Evolutionary conservation across 2,329 filamentous ascomycete species (phyloP).

Genomic region (Fusarium hainanense): DNA sequence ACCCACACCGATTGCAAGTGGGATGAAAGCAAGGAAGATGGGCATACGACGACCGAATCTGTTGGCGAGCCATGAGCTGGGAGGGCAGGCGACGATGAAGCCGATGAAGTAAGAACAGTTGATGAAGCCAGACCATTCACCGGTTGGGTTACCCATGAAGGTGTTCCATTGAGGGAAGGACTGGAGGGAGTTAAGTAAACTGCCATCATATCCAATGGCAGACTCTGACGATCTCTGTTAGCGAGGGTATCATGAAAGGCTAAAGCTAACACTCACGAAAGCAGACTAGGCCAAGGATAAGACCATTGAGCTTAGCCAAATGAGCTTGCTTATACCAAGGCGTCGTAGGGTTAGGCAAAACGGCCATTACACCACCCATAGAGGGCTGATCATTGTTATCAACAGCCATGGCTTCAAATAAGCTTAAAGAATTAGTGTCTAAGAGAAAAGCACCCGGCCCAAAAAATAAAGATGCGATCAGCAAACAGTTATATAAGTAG

Average conservation of each 20-base stretch:
- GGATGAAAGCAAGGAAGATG: slow-evolving; percentile 4
- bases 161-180: slow-evolving; percentile 15
- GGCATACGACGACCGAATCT: slow-evolving; percentile 13
- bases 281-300: slow-evolving; percentile 17
- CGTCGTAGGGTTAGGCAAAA: slow-evolving; percentile 8
- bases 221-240: background rate
- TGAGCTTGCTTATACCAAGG: slow-evolving; percentile 20
- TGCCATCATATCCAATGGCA: slow-evolving; percentile 16
- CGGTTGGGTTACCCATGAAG: slow-evolving; percentile 11
- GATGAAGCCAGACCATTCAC: slow-evolving; percentile 26
- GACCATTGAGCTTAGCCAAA: slow-evolving; percentile 2
- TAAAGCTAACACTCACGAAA: background rate
- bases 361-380: background rate
- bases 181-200: slow-evolving; percentile 14
- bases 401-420: background rate
- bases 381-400: background rate
- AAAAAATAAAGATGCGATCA: slow-evolving; percentile 8
- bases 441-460: background rate
- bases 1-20: background rate
- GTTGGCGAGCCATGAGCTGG: slow-evolving; percentile 21
- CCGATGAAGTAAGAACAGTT: slow-evolving; percentile 18
- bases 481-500: background rate
- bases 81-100: slow-evolving; percentile 1
- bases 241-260: accelerated
- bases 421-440: background rate